Evolutionary conservation across 495 filamentous ascomycete genomes (phyloP).

Genomic region (Lepidopterella palustris): DNA sequence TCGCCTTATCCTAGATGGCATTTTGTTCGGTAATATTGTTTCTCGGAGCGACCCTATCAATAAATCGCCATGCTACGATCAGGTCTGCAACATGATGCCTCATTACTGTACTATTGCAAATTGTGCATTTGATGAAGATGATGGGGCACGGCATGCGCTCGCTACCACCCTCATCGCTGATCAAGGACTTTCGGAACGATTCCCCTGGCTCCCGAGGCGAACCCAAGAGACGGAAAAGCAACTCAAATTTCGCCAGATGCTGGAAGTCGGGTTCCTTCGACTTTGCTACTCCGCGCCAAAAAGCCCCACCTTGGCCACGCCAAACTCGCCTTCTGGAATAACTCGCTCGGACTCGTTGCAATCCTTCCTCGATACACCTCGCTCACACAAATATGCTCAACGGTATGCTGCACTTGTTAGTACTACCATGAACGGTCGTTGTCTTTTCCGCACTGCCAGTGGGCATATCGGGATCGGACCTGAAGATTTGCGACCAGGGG

Average conservation of each 20-base stretch:
- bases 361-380: background rate
- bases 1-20: background rate
- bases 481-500: background rate
- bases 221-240: background rate
- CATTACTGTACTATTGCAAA: background rate
- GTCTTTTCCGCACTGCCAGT: background rate
- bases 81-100: background rate
- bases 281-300: background rate
- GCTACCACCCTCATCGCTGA: background rate
- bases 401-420: background rate
- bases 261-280: background rate
- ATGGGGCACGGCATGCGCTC: background rate
- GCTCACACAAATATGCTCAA: background rate
- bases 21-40: background rate
- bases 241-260: background rate
- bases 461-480: background rate
- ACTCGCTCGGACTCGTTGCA: no score
- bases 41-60: background rate
- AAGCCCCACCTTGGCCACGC: background rate
- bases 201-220: background rate
- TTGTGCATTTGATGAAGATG: background rate
- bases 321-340: background rate
- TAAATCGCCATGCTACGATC: background rate
- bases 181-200: background rate
- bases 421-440: background rate